phyloP scores from a whole-genome alignment of 306 rosid species.

The Fragaria nilgerrensis region DNA sequence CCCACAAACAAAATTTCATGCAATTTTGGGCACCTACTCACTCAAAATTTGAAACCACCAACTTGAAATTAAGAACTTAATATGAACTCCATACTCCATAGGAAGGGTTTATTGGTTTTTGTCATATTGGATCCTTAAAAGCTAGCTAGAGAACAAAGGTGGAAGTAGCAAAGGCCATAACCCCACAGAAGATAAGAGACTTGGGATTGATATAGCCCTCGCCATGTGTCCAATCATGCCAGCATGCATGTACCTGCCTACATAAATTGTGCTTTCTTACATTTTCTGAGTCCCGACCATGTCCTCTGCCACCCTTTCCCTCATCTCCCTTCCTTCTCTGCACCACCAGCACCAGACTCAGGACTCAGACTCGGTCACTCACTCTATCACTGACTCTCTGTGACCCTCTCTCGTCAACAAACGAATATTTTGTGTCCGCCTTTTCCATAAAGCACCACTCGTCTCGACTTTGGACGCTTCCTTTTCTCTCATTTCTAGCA shows the following conservation, averaged over 20 bases:
- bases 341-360: neutral
- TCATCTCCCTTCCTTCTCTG: neutral
- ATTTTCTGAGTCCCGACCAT: conserved; percentile 30
- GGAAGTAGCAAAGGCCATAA: conserved; percentile 21
- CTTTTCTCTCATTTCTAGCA: neutral
- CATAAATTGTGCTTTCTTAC: neutral
- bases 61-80: neutral
- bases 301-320: conserved; percentile 28
- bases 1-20: no score
- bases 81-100: neutral
- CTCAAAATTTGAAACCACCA: neutral
- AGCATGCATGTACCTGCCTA: conserved; percentile 15
- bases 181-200: conserved; percentile 42
- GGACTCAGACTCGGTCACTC: neutral
- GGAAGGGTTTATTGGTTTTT: neutral
- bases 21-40: no score
- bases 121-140: conserved; percentile 5
- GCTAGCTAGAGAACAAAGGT: neutral
- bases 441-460: neutral
- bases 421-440: neutral
- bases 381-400: neutral
- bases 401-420: neutral
- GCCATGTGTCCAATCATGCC: conserved; percentile 61
- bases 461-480: neutral
- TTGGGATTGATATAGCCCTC: conserved; percentile 20